These are phyloP conservation scores for Candida orba DNA, from an alignment of 805 yeast genomes.

Conservation along the genomic window DNA sequence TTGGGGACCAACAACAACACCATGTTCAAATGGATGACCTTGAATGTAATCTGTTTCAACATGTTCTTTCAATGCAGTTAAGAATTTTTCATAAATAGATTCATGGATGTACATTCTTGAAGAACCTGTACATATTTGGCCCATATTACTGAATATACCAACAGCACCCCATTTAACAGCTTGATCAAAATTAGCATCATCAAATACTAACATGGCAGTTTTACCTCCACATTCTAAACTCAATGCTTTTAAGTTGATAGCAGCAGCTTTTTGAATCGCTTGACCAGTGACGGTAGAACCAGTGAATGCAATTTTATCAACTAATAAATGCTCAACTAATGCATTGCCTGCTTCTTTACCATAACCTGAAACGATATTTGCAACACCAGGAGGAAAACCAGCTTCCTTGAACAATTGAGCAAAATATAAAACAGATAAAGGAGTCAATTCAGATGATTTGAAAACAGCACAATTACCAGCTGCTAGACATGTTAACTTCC, in stretches of 20 bases:
- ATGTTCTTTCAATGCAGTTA: conserved; percentile 31
- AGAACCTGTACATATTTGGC: conserved; percentile 61
- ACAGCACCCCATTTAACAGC: conserved; percentile 45
- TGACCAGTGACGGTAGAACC: conserved; percentile 47
- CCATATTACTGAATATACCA: conserved; percentile 55
- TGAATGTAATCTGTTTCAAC: conserved; percentile 32
- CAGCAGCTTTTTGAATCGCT: conserved; percentile 35
- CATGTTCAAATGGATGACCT: conserved; percentile 39
- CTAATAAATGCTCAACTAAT: conserved; percentile 36
- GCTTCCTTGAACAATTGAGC: conserved; percentile 37
- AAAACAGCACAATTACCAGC: conserved; percentile 42
- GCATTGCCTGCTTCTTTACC: conserved; percentile 41
- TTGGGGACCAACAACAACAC: conserved; percentile 46
- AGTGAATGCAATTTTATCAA: conserved; percentile 48
- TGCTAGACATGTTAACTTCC: conserved; percentile 43
- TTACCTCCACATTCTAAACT: conserved; percentile 50
- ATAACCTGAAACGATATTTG: conserved; percentile 38
- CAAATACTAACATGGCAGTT: conserved; percentile 40
- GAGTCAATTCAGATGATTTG: conserved; percentile 45
- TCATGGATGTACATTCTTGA: conserved; percentile 53
- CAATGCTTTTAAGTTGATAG: conserved; percentile 38
- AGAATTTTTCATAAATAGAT: conserved; percentile 43
- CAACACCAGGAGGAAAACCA: conserved; percentile 45
- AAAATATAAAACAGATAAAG: conserved; percentile 37
- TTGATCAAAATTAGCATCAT: conserved; percentile 39